These are phyloP conservation scores for Stramenopiles sp. DNA, from an alignment of 352 stramenopile genomes.

Conservation along the genomic window DNA sequence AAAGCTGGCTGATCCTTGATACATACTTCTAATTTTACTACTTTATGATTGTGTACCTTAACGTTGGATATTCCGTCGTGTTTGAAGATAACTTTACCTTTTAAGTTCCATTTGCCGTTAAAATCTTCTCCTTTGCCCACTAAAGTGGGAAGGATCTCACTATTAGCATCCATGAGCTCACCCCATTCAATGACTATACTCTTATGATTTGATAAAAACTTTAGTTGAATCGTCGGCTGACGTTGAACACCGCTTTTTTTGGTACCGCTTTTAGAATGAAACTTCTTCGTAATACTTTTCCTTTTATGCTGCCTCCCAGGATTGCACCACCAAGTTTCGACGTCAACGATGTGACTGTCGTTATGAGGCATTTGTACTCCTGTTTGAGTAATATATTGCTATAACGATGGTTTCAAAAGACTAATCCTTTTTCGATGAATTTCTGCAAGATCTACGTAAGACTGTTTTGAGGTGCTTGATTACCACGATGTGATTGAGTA, in stretches of 20 bases:
- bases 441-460: too few relatives aligned
- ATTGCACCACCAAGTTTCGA: not conserved
- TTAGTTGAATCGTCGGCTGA: not conserved
- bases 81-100: not conserved
- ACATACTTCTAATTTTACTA: not conserved
- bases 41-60: not conserved
- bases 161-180: not conserved
- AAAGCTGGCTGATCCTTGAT: not conserved
- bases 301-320: not conserved
- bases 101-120: not conserved
- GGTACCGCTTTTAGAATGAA: too few relatives aligned
- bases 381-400: too few relatives aligned
- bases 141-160: too few relatives aligned
- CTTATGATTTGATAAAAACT: not conserved
- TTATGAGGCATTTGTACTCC: not conserved
- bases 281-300: too few relatives aligned
- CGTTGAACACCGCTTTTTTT: too few relatives aligned
- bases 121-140: not conserved
- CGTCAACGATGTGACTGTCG: not conserved
- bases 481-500: too few relatives aligned
- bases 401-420: too few relatives aligned
- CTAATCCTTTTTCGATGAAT: too few relatives aligned
- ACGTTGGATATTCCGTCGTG: not conserved
- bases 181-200: not conserved
- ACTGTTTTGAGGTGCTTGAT: too few relatives aligned